Evolutionary conservation across 768 basidiomycete genomes (phyloP).

Genomic region (Naganishia vaughanmartiniae): DNA sequence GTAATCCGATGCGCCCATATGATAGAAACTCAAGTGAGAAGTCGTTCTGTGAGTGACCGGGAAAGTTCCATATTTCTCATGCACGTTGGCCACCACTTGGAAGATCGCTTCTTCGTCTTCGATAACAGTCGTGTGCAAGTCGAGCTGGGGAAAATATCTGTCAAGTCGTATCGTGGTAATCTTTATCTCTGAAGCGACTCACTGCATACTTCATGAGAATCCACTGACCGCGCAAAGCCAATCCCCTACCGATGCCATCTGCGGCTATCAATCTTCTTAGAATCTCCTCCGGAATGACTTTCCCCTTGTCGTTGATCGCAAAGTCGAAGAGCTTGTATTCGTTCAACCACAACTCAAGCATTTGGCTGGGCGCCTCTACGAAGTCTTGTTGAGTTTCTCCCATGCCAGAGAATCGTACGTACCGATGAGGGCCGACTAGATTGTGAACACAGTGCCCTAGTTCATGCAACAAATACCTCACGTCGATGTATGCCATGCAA

Average conservation of each 20-base stretch:
- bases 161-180: not conserved
- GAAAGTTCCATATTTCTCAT: not conserved
- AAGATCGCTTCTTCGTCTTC: not conserved
- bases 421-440: not conserved
- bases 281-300: not conserved
- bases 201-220: not conserved
- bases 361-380: not conserved
- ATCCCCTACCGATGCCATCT: not conserved
- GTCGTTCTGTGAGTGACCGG: not conserved
- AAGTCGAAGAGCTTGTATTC: not conserved
- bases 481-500: constrained; percentile 1
- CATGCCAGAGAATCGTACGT: not conserved
- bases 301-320: not conserved
- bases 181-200: not conserved
- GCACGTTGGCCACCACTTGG: not conserved
- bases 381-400: not conserved
- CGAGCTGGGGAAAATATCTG: not conserved
- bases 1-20: not conserved
- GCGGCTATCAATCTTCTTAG: not conserved
- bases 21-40: not conserved
- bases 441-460: constrained; percentile 1
- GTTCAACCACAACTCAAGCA: not conserved
- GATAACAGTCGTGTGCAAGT: not conserved
- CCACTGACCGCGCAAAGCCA: not conserved
- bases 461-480: not conserved